Conservation (phyloP, 2,329 filamentous ascomycete species). For the Hymenoscyphus scutula region DNA sequence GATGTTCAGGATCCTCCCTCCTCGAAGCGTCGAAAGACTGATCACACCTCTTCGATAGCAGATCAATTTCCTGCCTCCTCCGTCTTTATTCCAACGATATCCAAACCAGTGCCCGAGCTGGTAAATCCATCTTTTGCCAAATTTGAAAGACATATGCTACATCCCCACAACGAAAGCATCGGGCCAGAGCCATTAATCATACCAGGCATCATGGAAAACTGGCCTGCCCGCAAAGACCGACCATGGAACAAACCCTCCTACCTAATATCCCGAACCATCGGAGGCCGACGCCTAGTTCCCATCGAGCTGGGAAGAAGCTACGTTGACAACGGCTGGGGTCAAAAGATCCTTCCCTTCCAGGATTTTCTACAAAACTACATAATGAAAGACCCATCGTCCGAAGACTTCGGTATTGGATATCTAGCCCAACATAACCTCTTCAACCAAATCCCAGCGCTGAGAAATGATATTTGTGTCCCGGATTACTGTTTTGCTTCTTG, state of each 20-base stretch:
- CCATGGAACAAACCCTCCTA: slow-evolving; percentile 75
- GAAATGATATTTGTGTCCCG: slow-evolving; percentile 73
- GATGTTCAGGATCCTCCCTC: neutral
- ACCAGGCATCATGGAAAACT: slow-evolving; percentile 60
- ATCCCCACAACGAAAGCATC: slow-evolving; percentile 37
- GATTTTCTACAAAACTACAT: slow-evolving; percentile 58
- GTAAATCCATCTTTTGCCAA: slow-evolving; percentile 51
- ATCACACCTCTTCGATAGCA: neutral
- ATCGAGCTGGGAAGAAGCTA: slow-evolving; percentile 86
- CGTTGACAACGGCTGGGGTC: slow-evolving; percentile 80
- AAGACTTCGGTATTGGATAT: slow-evolving; percentile 61
- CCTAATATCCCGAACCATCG: slow-evolving; percentile 70
- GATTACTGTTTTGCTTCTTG: slow-evolving; percentile 80
- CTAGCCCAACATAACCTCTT: slow-evolving; percentile 91
- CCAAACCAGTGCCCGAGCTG: slow-evolving; percentile 42
- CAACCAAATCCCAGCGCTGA: slow-evolving; percentile 72
- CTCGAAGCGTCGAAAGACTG: slow-evolving; percentile 27
- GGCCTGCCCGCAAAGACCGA: slow-evolving; percentile 70
- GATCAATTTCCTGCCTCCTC: slow-evolving; percentile 25
- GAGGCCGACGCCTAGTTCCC: slow-evolving; percentile 76
- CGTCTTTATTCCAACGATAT: slow-evolving; percentile 44
- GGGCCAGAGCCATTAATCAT: slow-evolving; percentile 67
- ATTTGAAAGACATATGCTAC: slow-evolving; percentile 62
- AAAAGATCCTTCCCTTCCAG: slow-evolving; percentile 72
- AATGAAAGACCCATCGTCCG: neutral